Evolutionary conservation across 2,329 filamentous ascomycete genomes (phyloP), one percentile per base, ranked within the genome.

Genomic region (Nothomitra cinnamomea): DNA sequence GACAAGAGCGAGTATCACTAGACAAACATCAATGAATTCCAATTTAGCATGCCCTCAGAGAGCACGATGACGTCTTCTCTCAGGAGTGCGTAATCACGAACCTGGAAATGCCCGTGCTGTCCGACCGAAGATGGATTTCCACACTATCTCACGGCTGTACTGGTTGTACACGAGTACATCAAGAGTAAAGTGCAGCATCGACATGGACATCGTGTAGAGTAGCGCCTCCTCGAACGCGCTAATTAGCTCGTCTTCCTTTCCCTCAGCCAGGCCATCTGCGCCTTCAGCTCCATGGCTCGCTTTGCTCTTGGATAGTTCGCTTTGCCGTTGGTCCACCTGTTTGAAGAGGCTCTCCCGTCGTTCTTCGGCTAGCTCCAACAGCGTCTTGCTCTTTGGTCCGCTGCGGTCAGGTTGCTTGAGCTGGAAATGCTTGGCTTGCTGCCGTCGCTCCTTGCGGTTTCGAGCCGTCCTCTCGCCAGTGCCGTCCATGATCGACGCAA

Each of bases 91-190:
- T 32, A 32, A 40, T 22, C 21, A 58, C 69, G 56, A 68, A 82
- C 79, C 70, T 24, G 71, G 60, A 60, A 77, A 72, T 0, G 78
- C 76, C 41, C 72, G 72, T 1, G 67, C 61, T 1, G 79, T 72
- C 48, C 83, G 73, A 51, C 62, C 61, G 12, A 72, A 59, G 2
- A 87, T 73, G 22, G 70, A 66, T 1, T 62, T 54, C 80, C 81
- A 87, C 2, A 74, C 63, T 1, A 88, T 72, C 1, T 79, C 73
- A 57, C 80, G 72, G n/a, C 79, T 78, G 61, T 87, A 92, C 66
- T 92, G 86, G 60, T 82, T 76, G 64, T 87, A 83, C 21, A 88
- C 84, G 10, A 92, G 71, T 38, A 88, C 80, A 62, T 90, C 85
- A 52, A 92, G 74, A 0, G 83, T 87, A 59, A 88, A 81, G 63